Base-by-base conservation (phyloP, 768 basidiomycete species). In the Amanita muscaria region DNA sequence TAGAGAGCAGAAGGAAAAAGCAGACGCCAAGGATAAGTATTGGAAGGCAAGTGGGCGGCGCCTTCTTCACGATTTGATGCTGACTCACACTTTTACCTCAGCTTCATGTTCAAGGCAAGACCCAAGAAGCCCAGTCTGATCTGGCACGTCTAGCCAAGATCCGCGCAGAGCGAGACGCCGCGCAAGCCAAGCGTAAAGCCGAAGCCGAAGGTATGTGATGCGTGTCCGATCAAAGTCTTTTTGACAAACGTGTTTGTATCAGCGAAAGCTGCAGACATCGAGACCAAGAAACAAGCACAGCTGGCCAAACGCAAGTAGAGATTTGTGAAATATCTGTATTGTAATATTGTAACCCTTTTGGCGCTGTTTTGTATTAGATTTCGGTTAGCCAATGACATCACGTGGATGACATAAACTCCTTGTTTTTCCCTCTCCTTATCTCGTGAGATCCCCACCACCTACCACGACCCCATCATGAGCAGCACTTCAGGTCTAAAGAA, bases 1-100 rank as follows among this genome's bases (percentile, higher is more conserved):
- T 49, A 92, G 92, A 51, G 93, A 96, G 58, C 82, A 80, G 57
- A 91, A 92, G 59, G 90, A 93, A 64, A 92, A 91, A 68, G 74
- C 85, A 55, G 90, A 91, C 1, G 88, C 90, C 1, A 78, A 88
- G 58, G 88, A 90, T 21, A 69, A 75, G 19, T 94, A 94, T 61
- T 82, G 82, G 81, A 89, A 93, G 76, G 84, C 87, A 21, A 1
- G 68, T 50, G n/a, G n/a, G n/a, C n/a, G n/a, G n/a, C n/a, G n/a
- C n/a, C n/a, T n/a, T n/a, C n/a, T n/a, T n/a, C n/a, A n/a, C n/a
- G n/a, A n/a, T n/a, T n/a, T n/a, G n/a, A n/a, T n/a, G n/a, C n/a
- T n/a, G n/a, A n/a, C n/a, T n/a, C n/a, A 29, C 15, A 32, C 45
- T 19, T 50, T 39, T 45, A 25, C 3, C 34, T 10, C 52, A 86